Conservation (phyloP, 805 yeast species). For the Kazachstania bromeliacearum region DNA sequence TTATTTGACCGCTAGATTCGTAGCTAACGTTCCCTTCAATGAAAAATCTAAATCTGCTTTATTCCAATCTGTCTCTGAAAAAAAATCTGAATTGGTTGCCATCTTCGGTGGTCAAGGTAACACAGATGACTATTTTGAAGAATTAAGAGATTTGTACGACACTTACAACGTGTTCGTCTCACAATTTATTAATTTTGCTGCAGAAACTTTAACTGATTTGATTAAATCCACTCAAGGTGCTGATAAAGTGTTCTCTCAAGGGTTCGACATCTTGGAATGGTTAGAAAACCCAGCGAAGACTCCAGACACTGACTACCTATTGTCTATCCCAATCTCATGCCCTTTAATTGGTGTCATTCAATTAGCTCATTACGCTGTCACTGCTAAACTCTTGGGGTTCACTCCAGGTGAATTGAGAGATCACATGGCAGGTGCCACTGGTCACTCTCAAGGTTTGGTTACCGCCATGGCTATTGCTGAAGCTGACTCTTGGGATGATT, state of each 20-base stretch:
- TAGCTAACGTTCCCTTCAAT: conserved; percentile 36
- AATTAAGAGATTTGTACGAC: conserved; percentile 74
- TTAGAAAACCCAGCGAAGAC: conserved; percentile 73
- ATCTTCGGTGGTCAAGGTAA: conserved; percentile 99
- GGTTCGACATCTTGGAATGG: conserved; percentile 85
- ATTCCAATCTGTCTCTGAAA: conserved; percentile 49
- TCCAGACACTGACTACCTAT: conserved; percentile 80
- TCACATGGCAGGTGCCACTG: conserved; percentile 65
- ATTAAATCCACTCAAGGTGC: conserved; percentile 67
- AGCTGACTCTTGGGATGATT: conserved; percentile 77
- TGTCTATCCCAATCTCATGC: conserved; percentile 88
- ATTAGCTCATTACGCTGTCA: conserved; percentile 82
- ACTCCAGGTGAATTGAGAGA: conserved; percentile 82
- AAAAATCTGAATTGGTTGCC: conserved; percentile 60
- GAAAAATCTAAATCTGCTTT: conserved; percentile 48
- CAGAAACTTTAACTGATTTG: conserved; percentile 55
- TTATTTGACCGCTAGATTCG: conserved; percentile 56
- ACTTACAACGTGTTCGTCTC: conserved; percentile 66
- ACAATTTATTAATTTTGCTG: conserved; percentile 63
- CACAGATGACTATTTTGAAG: conserved; percentile 95
- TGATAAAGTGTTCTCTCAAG: conserved; percentile 85
- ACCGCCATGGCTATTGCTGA: conserved; percentile 87
- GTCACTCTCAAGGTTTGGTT: conserved; percentile 86
- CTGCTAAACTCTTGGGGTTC: conserved; percentile 74
- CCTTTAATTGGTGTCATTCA: conserved; percentile 97